A percentile compares a stretch with the other conserved stretches of the same genome.
Conservation (phyloP, 163 green algal genomes). For the Chlorella variabilis region DNA sequence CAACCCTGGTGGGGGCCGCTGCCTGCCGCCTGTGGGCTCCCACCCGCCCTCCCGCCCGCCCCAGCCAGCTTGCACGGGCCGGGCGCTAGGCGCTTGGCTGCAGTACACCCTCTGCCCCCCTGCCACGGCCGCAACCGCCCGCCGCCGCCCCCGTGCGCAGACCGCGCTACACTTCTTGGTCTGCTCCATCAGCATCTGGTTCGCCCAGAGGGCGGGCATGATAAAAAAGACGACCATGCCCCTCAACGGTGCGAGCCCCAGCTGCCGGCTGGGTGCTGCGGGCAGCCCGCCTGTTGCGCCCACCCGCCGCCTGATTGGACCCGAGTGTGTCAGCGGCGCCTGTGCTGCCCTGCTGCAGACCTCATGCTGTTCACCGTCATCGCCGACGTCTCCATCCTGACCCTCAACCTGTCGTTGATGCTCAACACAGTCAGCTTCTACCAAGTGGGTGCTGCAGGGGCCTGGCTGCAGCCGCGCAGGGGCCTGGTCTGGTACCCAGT, state of each 20-base stretch:
- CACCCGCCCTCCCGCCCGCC: no score
- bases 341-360: conserved; percentile 57
- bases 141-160: conserved; percentile 55
- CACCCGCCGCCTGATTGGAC: no score
- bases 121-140: not conserved
- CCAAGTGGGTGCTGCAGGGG: conserved; percentile 79
- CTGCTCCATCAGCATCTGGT: conserved; percentile 60
- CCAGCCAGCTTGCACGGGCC: no score
- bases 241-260: conserved; percentile 17
- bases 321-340: not conserved
- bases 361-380: conserved; percentile 80
- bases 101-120: no score
- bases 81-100: no score
- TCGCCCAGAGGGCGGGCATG: conserved; percentile 58
- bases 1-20: conserved; percentile 31
- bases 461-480: no score
- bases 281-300: no score
- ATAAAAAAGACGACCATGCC: conserved; percentile 64
- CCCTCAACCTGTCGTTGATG: conserved; percentile 91
- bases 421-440: conserved; percentile 94
- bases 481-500: no score
- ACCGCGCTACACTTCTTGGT: conserved; percentile 88
- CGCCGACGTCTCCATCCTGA: conserved; percentile 88
- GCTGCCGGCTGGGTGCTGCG: no score
- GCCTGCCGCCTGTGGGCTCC: no score